These are phyloP conservation scores for Daldinia caldariorum DNA, from an alignment of 495 filamentous ascomycete genomes.

Conservation along the genomic window DNA sequence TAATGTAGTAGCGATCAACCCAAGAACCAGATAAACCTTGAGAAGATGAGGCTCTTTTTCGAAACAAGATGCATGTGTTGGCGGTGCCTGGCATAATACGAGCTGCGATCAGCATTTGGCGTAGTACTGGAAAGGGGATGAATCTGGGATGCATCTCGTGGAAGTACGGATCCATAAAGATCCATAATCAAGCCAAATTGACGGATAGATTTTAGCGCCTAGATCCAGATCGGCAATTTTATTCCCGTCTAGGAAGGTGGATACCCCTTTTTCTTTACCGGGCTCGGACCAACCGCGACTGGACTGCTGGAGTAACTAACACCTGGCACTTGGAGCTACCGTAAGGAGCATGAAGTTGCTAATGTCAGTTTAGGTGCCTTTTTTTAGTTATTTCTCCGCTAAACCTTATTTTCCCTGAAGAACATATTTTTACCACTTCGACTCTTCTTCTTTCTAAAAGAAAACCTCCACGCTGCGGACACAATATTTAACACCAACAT, in stretches of 20 bases:
- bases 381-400: neutral
- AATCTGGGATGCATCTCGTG: neutral
- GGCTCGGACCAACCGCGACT: neutral
- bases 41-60: conserved; percentile 34
- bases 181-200: conserved; percentile 10
- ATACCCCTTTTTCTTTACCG: neutral
- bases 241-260: neutral
- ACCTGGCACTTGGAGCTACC: too few relatives aligned
- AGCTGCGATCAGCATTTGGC: neutral
- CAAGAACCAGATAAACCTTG: neutral
- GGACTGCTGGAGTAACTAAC: too few relatives aligned
- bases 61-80: conserved; percentile 14
- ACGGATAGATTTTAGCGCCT: conserved; percentile 8
- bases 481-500: too few relatives aligned
- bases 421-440: neutral
- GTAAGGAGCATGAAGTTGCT: neutral
- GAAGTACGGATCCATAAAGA: too few relatives aligned
- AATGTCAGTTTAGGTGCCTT: neutral
- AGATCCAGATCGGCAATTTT: conserved; percentile 5
- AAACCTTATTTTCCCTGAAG: conserved; percentile 11
- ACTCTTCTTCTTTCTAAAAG: neutral
- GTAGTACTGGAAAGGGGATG: conserved; percentile 13
- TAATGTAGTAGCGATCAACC: neutral
- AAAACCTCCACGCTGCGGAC: too few relatives aligned
- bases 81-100: conserved; percentile 29